Evolutionary conservation across 164 flowering plant genomes (phyloP).

Genomic region (Stephania japonica): DNA sequence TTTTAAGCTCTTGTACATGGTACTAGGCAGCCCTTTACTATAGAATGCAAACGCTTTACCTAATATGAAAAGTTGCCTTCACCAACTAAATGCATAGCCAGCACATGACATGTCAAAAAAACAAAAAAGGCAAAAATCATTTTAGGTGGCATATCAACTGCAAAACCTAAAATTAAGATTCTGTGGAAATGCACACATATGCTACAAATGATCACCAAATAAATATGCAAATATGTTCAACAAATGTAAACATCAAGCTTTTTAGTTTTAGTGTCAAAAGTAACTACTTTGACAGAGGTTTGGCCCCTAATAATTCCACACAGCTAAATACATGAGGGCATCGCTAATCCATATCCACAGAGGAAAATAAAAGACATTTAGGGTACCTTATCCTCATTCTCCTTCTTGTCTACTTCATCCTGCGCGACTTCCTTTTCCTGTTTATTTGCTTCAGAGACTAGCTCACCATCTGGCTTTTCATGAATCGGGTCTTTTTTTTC

Average conservation of each 20-base stretch:
- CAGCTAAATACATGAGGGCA: slow-evolving; percentile 1
- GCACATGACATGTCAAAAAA: neutral
- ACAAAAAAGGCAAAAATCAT: too few species aligned
- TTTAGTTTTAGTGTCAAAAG: too few species aligned
- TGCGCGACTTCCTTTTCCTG: slow-evolving; percentile 23
- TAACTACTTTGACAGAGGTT: too few species aligned
- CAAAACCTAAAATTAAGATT: too few species aligned
- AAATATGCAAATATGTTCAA: too few species aligned
- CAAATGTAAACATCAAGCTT: too few species aligned
- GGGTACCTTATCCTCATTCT: slow-evolving; percentile 66
- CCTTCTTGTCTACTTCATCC: slow-evolving; percentile 51
- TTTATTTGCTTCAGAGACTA: slow-evolving; percentile 35
- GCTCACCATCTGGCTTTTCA: slow-evolving; percentile 41
- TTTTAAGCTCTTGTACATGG: neutral
- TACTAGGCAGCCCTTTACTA: neutral
- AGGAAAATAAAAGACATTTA: neutral
- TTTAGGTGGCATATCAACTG: neutral
- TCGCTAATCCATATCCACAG: neutral
- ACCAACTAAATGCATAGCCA: neutral
- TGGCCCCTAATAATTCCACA: too few species aligned
- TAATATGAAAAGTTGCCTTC: neutral
- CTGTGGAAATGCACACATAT: too few species aligned
- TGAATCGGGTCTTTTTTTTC: slow-evolving; percentile 35
- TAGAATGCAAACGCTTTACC: neutral
- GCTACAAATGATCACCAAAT: too few species aligned